Evolutionary conservation across 148 eudicot species (phyloP).

Genomic region (Silene uniflora): DNA sequence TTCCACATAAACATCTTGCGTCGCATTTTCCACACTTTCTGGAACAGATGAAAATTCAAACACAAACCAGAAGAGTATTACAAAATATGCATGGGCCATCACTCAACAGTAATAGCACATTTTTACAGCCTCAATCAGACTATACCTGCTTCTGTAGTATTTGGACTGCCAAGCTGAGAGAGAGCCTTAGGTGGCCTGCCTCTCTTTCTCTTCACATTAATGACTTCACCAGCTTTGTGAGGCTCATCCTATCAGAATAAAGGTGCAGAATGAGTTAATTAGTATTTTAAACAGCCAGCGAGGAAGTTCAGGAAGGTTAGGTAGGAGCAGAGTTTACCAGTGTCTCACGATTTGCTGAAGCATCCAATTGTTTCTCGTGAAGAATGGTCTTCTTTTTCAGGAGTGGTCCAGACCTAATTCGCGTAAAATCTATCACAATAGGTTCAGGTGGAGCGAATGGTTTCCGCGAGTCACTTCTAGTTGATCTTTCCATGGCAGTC

Average conservation of each 20-base stretch:
- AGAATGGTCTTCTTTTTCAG: constrained; percentile 16
- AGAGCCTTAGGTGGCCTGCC: constrained; percentile 56
- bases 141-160: constrained; percentile 31
- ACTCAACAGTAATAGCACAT: neutral
- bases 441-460: constrained; percentile 14
- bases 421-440: constrained; percentile 40
- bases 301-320: neutral
- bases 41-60: constrained; percentile 3
- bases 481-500: constrained; percentile 22
- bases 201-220: constrained; percentile 47
- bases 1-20: constrained; percentile 17
- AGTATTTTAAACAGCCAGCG: neutral
- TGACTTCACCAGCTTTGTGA: constrained; percentile 26
- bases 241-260: constrained; percentile 32
- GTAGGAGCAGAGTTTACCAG: constrained; percentile 2
- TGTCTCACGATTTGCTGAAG: constrained; percentile 19
- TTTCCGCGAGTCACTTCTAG: constrained; percentile 4
- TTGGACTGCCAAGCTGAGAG: constrained; percentile 24
- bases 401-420: constrained; percentile 26
- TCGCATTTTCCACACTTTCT: constrained; percentile 5
- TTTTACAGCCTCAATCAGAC: neutral
- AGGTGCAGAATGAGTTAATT: neutral
- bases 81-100: neutral
- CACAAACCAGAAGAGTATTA: neutral
- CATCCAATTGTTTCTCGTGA: constrained; percentile 9